Conservation (phyloP, 2,329 filamentous ascomycete species). For the Neonectria faginata region DNA sequence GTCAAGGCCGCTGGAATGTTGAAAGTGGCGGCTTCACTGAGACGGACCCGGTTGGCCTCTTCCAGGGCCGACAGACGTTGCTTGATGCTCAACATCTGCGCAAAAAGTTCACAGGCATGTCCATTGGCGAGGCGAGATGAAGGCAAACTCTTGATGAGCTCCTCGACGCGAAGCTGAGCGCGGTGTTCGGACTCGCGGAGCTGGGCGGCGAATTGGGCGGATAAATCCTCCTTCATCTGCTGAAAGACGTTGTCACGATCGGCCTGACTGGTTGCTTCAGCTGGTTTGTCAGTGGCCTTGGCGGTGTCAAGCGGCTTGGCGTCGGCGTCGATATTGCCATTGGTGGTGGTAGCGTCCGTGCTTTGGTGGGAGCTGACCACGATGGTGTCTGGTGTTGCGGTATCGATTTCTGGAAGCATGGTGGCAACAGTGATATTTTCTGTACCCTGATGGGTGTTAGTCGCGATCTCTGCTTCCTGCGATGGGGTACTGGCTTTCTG, state of each 20-base stretch:
- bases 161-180: neutral
- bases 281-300: neutral
- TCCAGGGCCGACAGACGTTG: slow-evolving; percentile 12
- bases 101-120: neutral
- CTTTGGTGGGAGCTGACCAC: neutral
- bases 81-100: slow-evolving; percentile 16
- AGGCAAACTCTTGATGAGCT: neutral
- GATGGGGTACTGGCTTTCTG: neutral
- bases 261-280: neutral
- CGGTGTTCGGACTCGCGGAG: neutral
- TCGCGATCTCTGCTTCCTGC: neutral
- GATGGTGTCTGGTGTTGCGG: neutral
- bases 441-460: neutral
- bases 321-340: neutral
- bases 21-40: slow-evolving; percentile 11
- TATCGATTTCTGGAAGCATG: neutral
- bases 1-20: slow-evolving; percentile 11
- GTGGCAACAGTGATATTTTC: neutral
- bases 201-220: neutral
- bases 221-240: slow-evolving; percentile 12
- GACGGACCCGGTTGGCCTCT: slow-evolving; percentile 11
- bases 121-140: neutral
- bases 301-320: neutral
- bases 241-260: slow-evolving; percentile 1
- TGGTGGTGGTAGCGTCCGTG: neutral